phyloP scores from a whole-genome alignment of 2,329 filamentous ascomycete species.

The Diaporthe sp. region DNA sequence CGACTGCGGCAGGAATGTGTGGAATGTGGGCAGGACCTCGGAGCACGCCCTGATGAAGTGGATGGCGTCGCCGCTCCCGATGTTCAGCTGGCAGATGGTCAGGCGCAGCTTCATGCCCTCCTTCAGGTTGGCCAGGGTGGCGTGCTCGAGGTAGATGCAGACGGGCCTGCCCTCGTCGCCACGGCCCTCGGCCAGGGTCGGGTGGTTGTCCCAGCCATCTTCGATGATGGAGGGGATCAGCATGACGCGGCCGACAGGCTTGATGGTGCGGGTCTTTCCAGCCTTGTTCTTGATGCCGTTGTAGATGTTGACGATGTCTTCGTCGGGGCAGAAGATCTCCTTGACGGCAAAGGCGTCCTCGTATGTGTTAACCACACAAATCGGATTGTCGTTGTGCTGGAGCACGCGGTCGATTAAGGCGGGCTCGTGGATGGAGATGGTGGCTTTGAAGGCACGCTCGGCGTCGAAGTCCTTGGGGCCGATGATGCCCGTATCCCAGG shows the following conservation, averaged over 20 bases:
- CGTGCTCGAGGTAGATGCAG: constrained; percentile 75
- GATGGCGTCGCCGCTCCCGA: constrained; percentile 54
- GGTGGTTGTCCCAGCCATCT: constrained; percentile 58
- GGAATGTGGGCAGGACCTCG: constrained; percentile 69
- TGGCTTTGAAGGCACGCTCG: constrained; percentile 54
- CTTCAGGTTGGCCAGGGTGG: constrained; percentile 57
- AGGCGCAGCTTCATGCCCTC: constrained; percentile 70
- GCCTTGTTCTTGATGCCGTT: constrained; percentile 50
- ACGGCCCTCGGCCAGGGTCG: constrained; percentile 45
- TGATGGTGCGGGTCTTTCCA: constrained; percentile 45
- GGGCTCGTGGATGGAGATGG: constrained; percentile 51
- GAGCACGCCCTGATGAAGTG: constrained; percentile 71
- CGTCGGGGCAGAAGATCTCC: constrained; percentile 64
- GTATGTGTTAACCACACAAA: constrained; percentile 51
- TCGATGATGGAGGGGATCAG: constrained; percentile 58
- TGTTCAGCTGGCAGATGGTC: constrained; percentile 60
- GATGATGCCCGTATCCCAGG: constrained; percentile 38
- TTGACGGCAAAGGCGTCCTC: constrained; percentile 65
- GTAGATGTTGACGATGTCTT: constrained; percentile 55
- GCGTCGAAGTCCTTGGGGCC: constrained; percentile 54
- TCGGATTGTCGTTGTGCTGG: constrained; percentile 41
- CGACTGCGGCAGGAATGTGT: constrained; percentile 74
- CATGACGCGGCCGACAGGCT: constrained; percentile 56
- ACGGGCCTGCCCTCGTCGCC: constrained; percentile 38
- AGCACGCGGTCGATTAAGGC: constrained; percentile 42